Percentiles rank a stretch among this genome's conserved stretches.
Evolutionary conservation across 2,329 filamentous ascomycete genomes (phyloP).

Genomic region (Ceratocystis albifundus): DNA sequence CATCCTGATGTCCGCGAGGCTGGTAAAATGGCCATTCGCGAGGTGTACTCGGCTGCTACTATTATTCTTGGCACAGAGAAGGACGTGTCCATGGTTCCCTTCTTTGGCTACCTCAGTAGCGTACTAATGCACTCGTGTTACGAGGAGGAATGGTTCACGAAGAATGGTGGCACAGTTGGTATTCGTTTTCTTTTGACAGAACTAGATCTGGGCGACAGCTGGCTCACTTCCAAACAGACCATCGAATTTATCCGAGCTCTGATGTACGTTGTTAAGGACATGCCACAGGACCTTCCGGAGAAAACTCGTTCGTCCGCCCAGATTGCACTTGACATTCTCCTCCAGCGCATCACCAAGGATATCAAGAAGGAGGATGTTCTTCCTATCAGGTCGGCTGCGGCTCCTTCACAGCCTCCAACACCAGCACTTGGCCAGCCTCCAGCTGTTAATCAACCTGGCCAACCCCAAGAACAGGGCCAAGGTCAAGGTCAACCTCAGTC

Average conservation of each 20-base stretch:
- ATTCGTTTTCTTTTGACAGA: conserved; percentile 81
- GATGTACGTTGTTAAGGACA: conserved; percentile 96
- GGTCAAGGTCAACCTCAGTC: conserved; percentile 22
- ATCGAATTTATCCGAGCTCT: conserved; percentile 82
- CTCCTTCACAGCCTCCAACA: conserved; percentile 4
- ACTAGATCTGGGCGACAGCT: conserved; percentile 69
- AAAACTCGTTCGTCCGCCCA: conserved; percentile 76
- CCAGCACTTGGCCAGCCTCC: conserved; percentile 32
- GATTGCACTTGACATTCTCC: conserved; percentile 66
- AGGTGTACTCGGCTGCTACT: conserved; percentile 63
- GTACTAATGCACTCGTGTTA: conserved; percentile 91
- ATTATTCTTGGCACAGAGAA: conserved; percentile 67
- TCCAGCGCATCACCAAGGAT: conserved; percentile 66
- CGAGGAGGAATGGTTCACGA: conserved; percentile 97
- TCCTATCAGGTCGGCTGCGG: conserved; percentile 18
- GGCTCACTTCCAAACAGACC: conserved; percentile 65
- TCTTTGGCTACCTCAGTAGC: conserved; percentile 73
- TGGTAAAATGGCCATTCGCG: conserved; percentile 65
- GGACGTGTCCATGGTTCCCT: conserved; percentile 62
- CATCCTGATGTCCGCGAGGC: conserved; percentile 67
- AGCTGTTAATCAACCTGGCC: conserved; percentile 29
- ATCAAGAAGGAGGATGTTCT: conserved; percentile 67
- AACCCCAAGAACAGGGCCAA: neutral
- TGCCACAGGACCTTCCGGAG: conserved; percentile 85
- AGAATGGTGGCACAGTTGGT: conserved; percentile 81